Percentiles rank a stretch among this genome's conserved stretches.
Evolutionary conservation across 2,329 filamentous ascomycete genomes (phyloP).

Genomic region (Cordyceps sp.): DNA sequence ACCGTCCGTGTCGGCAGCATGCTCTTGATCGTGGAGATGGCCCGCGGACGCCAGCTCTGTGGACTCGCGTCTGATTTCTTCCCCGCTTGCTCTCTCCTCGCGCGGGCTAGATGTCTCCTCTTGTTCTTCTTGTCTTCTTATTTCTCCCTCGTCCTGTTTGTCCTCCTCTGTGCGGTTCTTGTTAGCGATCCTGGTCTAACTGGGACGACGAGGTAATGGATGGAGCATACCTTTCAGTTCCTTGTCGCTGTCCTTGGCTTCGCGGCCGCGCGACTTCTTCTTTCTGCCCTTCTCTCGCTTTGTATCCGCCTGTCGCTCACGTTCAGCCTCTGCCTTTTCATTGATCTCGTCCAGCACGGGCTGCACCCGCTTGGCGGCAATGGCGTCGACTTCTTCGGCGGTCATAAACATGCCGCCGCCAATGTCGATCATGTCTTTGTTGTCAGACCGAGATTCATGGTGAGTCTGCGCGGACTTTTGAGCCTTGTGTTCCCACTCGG

Average conservation of each 20-base stretch:
- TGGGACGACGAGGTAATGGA: not conserved
- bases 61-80: no score
- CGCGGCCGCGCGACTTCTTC: constrained; percentile 31
- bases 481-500: constrained; percentile 67
- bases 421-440: constrained; percentile 44
- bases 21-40: no score
- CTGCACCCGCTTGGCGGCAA: constrained; percentile 62
- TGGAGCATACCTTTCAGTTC: constrained; percentile 40
- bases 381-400: constrained; percentile 59
- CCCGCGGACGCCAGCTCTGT: no score
- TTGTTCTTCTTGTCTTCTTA: constrained; percentile 11
- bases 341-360: constrained; percentile 76
- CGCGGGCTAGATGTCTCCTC: no score
- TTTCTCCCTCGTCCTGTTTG: no score
- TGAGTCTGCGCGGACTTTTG: constrained; percentile 50
- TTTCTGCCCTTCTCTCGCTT: constrained; percentile 34
- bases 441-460: constrained; percentile 40
- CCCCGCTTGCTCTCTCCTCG: no score
- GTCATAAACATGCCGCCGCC: constrained; percentile 72
- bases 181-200: constrained; percentile 6
- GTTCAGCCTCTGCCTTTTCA: constrained; percentile 56
- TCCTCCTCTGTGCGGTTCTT: constrained; percentile 25
- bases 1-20: no score
- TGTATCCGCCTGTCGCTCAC: constrained; percentile 46
- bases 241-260: constrained; percentile 34